A percentile compares a stretch with the other conserved stretches of the same genome.
phyloP scores from a whole-genome alignment of 768 basidiomycete species.

The Calocybe gangraenosa region DNA sequence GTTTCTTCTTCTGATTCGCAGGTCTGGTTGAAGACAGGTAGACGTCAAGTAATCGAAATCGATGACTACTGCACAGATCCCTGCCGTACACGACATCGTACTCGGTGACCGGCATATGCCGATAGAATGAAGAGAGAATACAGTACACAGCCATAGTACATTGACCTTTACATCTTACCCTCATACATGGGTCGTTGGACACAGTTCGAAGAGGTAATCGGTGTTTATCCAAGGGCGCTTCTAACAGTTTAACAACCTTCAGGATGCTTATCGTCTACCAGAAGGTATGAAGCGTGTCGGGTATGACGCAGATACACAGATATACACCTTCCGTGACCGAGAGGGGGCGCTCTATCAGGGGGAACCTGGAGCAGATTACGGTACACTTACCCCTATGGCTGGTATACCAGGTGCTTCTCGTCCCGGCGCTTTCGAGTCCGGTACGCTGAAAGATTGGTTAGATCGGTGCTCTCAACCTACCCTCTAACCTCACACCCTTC shows the following conservation, averaged over 20 bases:
- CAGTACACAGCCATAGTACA: too few species aligned
- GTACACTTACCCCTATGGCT: slow-evolving; percentile 34
- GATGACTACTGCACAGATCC: too few species aligned
- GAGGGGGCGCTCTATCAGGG: slow-evolving; percentile 41
- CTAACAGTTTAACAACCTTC: neutral
- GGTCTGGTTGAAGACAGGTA: too few species aligned
- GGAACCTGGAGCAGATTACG: slow-evolving; percentile 41
- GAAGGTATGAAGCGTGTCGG: slow-evolving; percentile 45
- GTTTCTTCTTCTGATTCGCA: too few species aligned
- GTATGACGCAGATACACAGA: slow-evolving; percentile 51
- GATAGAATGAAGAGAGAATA: too few species aligned
- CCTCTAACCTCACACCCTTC: slow-evolving; percentile 1
- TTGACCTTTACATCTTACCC: neutral
- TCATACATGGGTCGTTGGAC: slow-evolving; percentile 31
- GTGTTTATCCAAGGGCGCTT: neutral
- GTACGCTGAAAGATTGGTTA: slow-evolving; percentile 12
- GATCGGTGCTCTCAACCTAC: neutral
- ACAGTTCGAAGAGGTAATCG: slow-evolving; percentile 31
- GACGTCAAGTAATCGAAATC: too few species aligned
- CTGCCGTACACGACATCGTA: too few species aligned
- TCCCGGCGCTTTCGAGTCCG: slow-evolving; percentile 22
- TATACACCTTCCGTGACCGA: slow-evolving; percentile 45
- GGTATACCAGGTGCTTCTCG: slow-evolving; percentile 17
- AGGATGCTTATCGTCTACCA: slow-evolving; percentile 38
- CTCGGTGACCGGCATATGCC: too few species aligned